Base-by-base conservation (phyloP, 441 rosid species). In the Eutrema salsugineum region DNA sequence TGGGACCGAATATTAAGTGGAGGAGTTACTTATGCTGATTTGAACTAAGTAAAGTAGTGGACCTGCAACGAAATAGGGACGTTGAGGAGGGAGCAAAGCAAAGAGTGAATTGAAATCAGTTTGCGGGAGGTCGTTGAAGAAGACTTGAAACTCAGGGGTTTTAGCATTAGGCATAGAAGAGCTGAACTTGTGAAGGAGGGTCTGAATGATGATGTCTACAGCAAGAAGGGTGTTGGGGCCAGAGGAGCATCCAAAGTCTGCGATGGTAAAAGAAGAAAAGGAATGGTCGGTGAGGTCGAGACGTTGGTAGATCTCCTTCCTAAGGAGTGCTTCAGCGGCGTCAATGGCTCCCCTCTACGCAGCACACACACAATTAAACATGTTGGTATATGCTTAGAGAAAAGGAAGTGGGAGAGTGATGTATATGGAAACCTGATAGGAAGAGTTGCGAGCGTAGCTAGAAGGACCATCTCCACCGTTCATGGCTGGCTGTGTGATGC, bases 31-130 rank as follows among this genome's bases (percentile, higher is more conserved):
- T 43, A 17, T 43, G 57, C 20, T 8, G 0, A 63, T 22, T 12
- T 1, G 44, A 53, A 33, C 5, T 11, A 71, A 53, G 27, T 5
- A 8, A 48, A 20, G 42, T 61, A 54, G 38, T 17, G n/a, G 24
- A 72, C 70, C 70, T 54, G 85, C 78, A 1, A 50, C 78, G 38
- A 68, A 71, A 73, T 73, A 80, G 14, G 70, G 66, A 1, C 36
- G 56, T 49, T 58, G 71, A 2, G 62, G 32, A 5, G 83, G 83
- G 42, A 85, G 75, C 55, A 76, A 70, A 38, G 77, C 67, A 44
- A 81, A 85, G 44, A 85, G 83, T 42, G 87, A 72, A 57, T 83
- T 83, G 73, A 81, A 85, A 73, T 80, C 87, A 36, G 81, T 81
- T 59, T 32, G 40, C 2, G 49, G 11, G 32, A 79, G 81, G 57